Base-by-base conservation (phyloP, 345 rosid genomes). In the Citrus inodora region DNA sequence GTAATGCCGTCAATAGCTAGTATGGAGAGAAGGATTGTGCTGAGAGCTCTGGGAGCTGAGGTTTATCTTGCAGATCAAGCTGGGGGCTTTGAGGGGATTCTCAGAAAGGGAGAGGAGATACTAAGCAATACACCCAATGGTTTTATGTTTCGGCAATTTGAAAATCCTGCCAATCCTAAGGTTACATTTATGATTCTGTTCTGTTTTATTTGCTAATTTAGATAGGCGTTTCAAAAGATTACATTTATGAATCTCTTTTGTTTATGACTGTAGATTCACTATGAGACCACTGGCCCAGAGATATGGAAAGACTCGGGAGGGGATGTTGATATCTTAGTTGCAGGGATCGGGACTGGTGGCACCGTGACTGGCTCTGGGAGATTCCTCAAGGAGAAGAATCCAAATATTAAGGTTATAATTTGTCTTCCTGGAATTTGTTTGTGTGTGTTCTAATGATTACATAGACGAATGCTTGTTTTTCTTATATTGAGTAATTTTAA, bases 21-120 rank as follows among this genome's bases (percentile, higher is more conserved):
- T 80, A 24, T 88, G 2, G 95, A 93, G 79, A 87, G 95, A 84
- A 90, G 85, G 81, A 80, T 90, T 53, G 65, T 90, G 71, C 84
- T 93, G 1, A 83, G 78, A 73, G 95, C 97, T 76, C 76, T 95
- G 51, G 98, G 98, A 67, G 95, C 98, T 67, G 90, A 95, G 80
- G 51, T 95, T 32, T 67, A 30, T 79, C 85, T 95, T 42, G 82
- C 88, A 4, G 90, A 93, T 76, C 76, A 86, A 1, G 75, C 86
- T 30, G 87, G 82, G 75, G 93, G 90, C 40, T 1, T 88, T 76
- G 28, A 81, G 6, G 92, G 86, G 14, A 73, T 56, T n/a, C 0
- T 89, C 6, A 80, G 85, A 38, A 94, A 87, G 85, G 80, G 85
- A 14, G 86, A 89, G 56, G 97, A 93, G 86, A 76, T 93, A 63